Percentiles rank a stretch among this genome's conserved stretches.
Conservation (phyloP, 1,139 yeast genomes). For the Pichia sp. region DNA sequence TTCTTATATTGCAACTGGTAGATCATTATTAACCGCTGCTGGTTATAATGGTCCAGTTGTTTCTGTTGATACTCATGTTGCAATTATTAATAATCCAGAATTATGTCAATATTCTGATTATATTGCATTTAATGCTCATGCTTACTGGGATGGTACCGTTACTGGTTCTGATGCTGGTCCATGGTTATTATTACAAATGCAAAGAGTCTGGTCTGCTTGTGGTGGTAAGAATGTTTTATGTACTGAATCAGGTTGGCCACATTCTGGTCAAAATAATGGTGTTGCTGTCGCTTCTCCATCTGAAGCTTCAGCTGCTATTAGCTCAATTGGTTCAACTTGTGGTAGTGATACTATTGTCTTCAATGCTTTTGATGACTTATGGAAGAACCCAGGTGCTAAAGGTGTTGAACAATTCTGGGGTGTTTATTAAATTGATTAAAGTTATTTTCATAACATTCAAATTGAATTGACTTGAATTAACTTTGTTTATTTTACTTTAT, state of each 20-base stretch:
- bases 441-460: too few relatives aligned
- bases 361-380: constrained; percentile 69
- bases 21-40: constrained; percentile 53
- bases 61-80: constrained; percentile 73
- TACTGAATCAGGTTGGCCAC: constrained; percentile 83
- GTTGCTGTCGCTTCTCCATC: constrained; percentile 61
- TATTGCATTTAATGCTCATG: constrained; percentile 76
- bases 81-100: constrained; percentile 63
- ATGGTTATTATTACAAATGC: constrained; percentile 63
- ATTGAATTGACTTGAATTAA: neutral
- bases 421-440: constrained; percentile 11
- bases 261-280: constrained; percentile 59
- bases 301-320: constrained; percentile 57
- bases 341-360: constrained; percentile 56
- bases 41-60: constrained; percentile 68
- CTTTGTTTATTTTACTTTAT: neutral
- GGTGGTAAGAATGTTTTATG: constrained; percentile 56
- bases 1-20: constrained; percentile 49
- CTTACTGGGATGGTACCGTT: constrained; percentile 70
- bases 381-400: constrained; percentile 67
- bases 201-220: constrained; percentile 61
- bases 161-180: constrained; percentile 61
- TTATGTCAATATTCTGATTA: constrained; percentile 69
- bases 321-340: constrained; percentile 46
- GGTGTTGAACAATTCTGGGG: constrained; percentile 58